Evolutionary conservation across 2,329 filamentous ascomycete species (phyloP).

Genomic region (Dothiorella sarmentorum): DNA sequence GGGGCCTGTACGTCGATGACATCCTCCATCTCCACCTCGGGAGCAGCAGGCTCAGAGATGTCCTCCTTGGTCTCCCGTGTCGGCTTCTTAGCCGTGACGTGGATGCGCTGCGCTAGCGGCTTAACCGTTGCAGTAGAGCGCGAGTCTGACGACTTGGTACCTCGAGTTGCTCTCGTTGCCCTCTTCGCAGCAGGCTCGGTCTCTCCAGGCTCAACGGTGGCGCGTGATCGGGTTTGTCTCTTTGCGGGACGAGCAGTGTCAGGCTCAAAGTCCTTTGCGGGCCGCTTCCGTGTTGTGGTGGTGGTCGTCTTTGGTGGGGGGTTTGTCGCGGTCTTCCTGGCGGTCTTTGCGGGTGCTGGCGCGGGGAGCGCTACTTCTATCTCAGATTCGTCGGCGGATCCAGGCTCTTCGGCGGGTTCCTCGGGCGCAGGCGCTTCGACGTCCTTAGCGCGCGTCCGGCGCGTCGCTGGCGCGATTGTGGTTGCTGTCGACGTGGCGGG

Average conservation of each 20-base stretch:
- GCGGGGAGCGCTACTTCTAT: neutral
- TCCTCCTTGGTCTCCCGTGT: conserved; percentile 1
- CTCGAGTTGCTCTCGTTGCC: conserved; percentile 11
- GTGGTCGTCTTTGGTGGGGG: neutral
- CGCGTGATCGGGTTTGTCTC: conserved; percentile 1
- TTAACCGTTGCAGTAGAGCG: conserved; percentile 5
- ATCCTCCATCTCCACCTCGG: conserved; percentile 6
- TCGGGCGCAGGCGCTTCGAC: neutral
- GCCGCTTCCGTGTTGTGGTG: conserved; percentile 7
- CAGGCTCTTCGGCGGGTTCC: neutral
- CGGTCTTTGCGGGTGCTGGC: neutral
- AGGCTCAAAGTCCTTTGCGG: conserved; percentile 8
- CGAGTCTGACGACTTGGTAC: conserved; percentile 4
- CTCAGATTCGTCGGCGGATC: neutral
- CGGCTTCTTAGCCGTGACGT: conserved; percentile 1
- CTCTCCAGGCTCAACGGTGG: neutral
- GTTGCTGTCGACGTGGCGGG: too few relatives aligned
- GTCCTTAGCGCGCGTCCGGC: conserved; percentile 17
- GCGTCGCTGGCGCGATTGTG: conserved; percentile 8
- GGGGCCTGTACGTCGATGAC: neutral
- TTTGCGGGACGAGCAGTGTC: conserved; percentile 11
- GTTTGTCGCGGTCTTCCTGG: conserved; percentile 4
- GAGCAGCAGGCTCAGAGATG: neutral
- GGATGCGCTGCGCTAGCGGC: conserved; percentile 17
- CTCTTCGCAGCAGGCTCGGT: neutral